A percentile compares a stretch with the other conserved stretches of the same genome.
These are phyloP conservation scores for Heliocybe sulcata DNA, from an alignment of 1,284 basidiomycete genomes.

Conservation along the genomic window DNA sequence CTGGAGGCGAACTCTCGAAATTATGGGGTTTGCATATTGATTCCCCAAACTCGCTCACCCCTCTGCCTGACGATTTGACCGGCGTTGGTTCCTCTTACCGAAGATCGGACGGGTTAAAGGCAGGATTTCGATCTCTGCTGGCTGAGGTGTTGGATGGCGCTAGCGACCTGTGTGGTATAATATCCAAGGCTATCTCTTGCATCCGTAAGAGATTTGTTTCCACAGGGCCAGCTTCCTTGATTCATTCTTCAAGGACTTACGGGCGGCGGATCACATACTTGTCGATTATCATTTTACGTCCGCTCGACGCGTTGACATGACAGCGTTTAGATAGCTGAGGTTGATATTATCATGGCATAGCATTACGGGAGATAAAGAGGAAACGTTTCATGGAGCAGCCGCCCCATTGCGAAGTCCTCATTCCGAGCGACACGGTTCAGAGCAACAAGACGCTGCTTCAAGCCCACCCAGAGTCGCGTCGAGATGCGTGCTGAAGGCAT, in stretches of 20 bases:
- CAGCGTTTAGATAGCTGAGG: too few relatives aligned
- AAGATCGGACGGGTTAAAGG: constrained; percentile 28
- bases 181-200: not conserved
- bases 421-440: too few relatives aligned
- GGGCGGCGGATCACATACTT: constrained; percentile 32
- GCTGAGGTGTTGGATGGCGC: constrained; percentile 19
- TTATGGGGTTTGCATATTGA: constrained; percentile 29
- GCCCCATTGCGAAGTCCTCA: too few relatives aligned
- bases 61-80: constrained; percentile 28
- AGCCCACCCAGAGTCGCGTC: too few relatives aligned
- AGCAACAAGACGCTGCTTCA: too few relatives aligned
- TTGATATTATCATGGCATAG: too few relatives aligned
- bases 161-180: not conserved
- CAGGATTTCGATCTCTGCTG: constrained; percentile 31
- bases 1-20: constrained; percentile 35
- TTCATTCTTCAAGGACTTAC: constrained; percentile 32
- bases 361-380: too few relatives aligned
- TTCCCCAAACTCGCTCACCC: constrained; percentile 35
- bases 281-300: constrained; percentile 27
- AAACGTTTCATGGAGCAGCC: too few relatives aligned
- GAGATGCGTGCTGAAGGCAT: too few relatives aligned
- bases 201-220: constrained; percentile 31
- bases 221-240: constrained; percentile 42
- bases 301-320: too few relatives aligned
- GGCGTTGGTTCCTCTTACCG: constrained; percentile 37